Base-by-base conservation (phyloP, 2,329 filamentous ascomycete genomes). In the Westerdykella sp. region DNA sequence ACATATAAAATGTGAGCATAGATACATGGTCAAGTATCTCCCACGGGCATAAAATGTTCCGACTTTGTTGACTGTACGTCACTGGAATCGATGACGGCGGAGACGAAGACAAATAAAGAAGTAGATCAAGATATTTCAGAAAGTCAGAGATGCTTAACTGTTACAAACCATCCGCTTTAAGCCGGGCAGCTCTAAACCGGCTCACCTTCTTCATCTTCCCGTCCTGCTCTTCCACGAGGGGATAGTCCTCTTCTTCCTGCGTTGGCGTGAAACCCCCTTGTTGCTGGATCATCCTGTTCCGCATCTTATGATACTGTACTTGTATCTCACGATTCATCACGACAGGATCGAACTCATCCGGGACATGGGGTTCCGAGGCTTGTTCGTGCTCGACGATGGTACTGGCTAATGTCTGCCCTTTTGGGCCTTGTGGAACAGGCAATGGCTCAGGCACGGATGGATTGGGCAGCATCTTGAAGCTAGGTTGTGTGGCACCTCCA, bases 211-310 rank as follows among this genome's bases (percentile, higher is more conserved):
- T 78, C 39, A 74, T 74, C 48, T 61, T 61, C 1, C 77, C 78
- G 36, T 81, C 80, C 21, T 78, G 74, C 55, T 89, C 80, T 42
- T 83, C 81, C 36, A 89, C 72, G 1, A 84, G 79, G 41, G 85
- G 76, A 14, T 78, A 71, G 37, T 75, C 77, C 41, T 79, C 74
- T 46, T 87, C 81, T 46, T 85, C 80, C 54, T 88, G 79, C 44
- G 80, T 77, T 2, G 63, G 55, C 55, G 85, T 70, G 64, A 95
- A 95, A 3, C 89, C 89, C 40, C 89, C 89, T 55, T 93, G 81
- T 54, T 82, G 78, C 53, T 88, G 81, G 42, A 96, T 89, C 67
- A 94, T 83, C 57, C 79, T 80, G 62, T 90, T 95, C 15, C 91
- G 84, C 65, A 87, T 75, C 36, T 80, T 81, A 63, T 95, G 85